Percentiles rank a stretch among this genome's conserved stretches.
Conservation (phyloP, 257 asterid genomes). For the Cinchona pubescens region DNA sequence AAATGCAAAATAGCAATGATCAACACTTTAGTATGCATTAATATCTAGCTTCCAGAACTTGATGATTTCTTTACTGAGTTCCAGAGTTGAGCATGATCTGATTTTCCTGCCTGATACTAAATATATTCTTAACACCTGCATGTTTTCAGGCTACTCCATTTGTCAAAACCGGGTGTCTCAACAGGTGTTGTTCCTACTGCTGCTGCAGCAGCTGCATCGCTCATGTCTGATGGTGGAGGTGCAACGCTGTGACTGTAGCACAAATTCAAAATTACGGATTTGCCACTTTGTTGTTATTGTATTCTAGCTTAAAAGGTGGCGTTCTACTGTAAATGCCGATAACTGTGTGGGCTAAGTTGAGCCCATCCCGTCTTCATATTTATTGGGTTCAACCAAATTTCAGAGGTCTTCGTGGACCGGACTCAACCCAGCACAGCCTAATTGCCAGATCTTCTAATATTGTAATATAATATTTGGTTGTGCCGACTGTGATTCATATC, state of each 20-base stretch:
- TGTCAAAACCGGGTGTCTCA: conserved; percentile 79
- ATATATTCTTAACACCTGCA: not conserved
- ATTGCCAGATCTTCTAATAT: too few species aligned
- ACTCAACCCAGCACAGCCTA: too few species aligned
- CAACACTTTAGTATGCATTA: not conserved
- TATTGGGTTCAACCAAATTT: too few species aligned
- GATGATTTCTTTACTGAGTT: not conserved
- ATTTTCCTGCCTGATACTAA: not conserved
- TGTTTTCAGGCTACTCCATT: conserved; percentile 75
- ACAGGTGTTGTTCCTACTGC: conserved; percentile 94
- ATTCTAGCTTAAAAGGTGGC: too few species aligned
- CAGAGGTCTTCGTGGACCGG: too few species aligned
- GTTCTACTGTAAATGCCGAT: not conserved
- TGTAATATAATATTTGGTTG: too few species aligned
- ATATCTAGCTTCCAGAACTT: not conserved
- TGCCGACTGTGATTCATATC: too few species aligned
- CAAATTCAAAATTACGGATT: not conserved
- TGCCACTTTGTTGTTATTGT: too few species aligned
- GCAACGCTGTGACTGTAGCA: conserved; percentile 50
- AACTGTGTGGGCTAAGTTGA: too few species aligned
- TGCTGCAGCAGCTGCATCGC: conserved; percentile 93
- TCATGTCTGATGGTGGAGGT: conserved; percentile 95
- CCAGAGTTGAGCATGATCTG: not conserved
- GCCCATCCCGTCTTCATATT: too few species aligned
- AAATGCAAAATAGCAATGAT: too few species aligned